A percentile compares a stretch with the other conserved stretches of the same genome.
Evolutionary conservation across 2,329 filamentous ascomycete genomes (phyloP).

Genomic region (Talaromyces sp.): DNA sequence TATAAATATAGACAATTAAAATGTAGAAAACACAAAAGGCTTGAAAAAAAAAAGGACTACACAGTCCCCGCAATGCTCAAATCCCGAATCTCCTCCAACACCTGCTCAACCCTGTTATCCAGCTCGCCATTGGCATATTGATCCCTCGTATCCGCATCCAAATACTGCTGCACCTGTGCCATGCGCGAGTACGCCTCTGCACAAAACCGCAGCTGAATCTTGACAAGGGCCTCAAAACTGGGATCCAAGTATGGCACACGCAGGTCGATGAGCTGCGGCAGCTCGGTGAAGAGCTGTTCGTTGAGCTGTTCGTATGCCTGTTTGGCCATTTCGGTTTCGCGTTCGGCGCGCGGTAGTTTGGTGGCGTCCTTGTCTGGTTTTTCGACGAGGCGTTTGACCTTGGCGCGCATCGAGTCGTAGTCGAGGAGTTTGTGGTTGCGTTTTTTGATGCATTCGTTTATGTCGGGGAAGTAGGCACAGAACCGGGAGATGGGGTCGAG

Average conservation of each 20-base stretch:
- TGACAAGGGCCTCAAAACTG: conserved; percentile 94
- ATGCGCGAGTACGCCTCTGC: conserved; percentile 96
- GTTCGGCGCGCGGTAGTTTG: conserved; percentile 91
- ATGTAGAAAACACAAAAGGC: conserved; percentile 6
- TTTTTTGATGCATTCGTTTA: conserved; percentile 99
- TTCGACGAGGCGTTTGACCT: conserved; percentile 94
- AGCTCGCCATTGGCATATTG: conserved; percentile 92
- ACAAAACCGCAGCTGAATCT: conserved; percentile 96
- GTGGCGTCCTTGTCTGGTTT: conserved; percentile 98
- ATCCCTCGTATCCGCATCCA: conserved; percentile 91
- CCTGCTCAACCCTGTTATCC: conserved; percentile 88
- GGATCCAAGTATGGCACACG: conserved; percentile 96
- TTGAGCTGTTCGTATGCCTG: conserved; percentile 94
- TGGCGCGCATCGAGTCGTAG: conserved; percentile 91
- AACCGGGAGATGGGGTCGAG: conserved; percentile 93
- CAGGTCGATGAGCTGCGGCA: conserved; percentile 93
- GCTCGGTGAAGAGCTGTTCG: conserved; percentile 86
- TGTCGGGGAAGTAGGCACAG: conserved; percentile 97
- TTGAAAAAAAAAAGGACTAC: conserved; percentile 24
- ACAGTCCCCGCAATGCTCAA: conserved; percentile 83
- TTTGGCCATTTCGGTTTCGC: conserved; percentile 92
- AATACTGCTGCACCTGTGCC: conserved; percentile 98
- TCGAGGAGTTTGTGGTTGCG: conserved; percentile 97
- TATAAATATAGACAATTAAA: conserved; percentile 1
- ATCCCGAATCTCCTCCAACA: conserved; percentile 93